These are phyloP conservation scores for Entophlyctis luteolus DNA, from an alignment of 192 early-diverging fungal genomes.

Conservation along the genomic window DNA sequence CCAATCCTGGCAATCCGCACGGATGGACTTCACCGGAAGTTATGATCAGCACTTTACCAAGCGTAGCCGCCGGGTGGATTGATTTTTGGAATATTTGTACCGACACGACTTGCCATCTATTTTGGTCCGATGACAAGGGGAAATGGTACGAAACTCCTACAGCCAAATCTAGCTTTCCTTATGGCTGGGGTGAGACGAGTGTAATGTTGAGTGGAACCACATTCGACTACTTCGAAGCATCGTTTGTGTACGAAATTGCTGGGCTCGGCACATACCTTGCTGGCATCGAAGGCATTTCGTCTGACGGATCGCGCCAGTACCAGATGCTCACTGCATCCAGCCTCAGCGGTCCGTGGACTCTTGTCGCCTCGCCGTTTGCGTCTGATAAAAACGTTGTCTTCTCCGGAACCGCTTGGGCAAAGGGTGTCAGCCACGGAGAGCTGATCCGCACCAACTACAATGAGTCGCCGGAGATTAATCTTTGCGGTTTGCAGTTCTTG, in stretches of 20 bases:
- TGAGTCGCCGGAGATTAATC: background rate
- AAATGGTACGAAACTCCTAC: background rate
- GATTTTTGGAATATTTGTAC: conserved; percentile 14
- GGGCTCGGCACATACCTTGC: background rate
- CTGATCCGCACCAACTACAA: conserved; percentile 16
- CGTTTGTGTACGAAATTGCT: background rate
- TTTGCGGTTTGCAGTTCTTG: conserved; percentile 18
- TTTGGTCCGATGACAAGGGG: conserved; percentile 3
- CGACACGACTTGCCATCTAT: conserved; percentile 6
- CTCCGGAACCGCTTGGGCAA: conserved; percentile 10
- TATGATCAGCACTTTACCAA: conserved; percentile 4
- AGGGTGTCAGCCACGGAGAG: conserved; percentile 11
- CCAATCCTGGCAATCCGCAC: background rate
- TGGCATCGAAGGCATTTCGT: background rate
- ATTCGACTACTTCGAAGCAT: background rate
- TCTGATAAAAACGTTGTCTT: conserved; percentile 4
- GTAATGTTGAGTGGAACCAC: background rate
- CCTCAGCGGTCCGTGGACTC: background rate
- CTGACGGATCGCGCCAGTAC: background rate
- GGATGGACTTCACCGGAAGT: background rate
- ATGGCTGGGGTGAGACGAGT: background rate
- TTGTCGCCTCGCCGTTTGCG: background rate
- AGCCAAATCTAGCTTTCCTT: background rate
- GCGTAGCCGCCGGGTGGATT: background rate
- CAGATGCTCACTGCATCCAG: background rate